phyloP scores from a whole-genome alignment of 345 rosid genomes.

The Pistacia integerrima region DNA sequence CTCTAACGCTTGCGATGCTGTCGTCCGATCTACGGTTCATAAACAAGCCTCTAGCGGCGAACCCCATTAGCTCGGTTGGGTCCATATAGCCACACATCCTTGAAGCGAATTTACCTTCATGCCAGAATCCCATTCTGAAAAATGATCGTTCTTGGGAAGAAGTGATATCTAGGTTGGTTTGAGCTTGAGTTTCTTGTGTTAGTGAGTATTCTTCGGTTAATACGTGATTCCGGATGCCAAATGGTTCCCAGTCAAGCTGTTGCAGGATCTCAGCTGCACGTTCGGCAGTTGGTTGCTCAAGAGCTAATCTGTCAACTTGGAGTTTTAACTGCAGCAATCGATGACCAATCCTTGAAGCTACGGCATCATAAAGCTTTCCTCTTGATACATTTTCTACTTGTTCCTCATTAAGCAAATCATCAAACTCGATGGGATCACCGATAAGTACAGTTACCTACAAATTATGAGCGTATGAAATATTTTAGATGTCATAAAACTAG shows the following conservation, averaged over 20 bases:
- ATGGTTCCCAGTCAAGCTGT: conserved; percentile 58
- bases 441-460: conserved; percentile 82
- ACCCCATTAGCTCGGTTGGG: conserved; percentile 67
- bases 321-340: conserved; percentile 57
- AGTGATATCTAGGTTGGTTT: not conserved
- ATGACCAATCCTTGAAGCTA: conserved; percentile 74
- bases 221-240: conserved; percentile 43
- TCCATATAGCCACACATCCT: conserved; percentile 55
- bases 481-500: not conserved
- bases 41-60: conserved; percentile 75
- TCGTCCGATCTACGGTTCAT: conserved; percentile 25
- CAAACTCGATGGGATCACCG: conserved; percentile 83
- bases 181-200: conserved; percentile 9
- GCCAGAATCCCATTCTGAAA: conserved; percentile 34
- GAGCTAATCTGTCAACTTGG: conserved; percentile 66
- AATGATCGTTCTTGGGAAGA: conserved; percentile 2
- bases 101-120: conserved; percentile 39
- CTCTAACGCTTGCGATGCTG: conserved; percentile 8
- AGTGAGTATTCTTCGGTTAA: conserved; percentile 10
- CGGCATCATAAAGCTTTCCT: conserved; percentile 84
- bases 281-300: conserved; percentile 44
- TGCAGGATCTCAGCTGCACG: conserved; percentile 49
- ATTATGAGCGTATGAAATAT: not conserved
- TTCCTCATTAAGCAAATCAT: conserved; percentile 59
- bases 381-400: conserved; percentile 47